These are phyloP conservation scores for Trypanosoma lewisi DNA, from an alignment of 208 protist genomes.

Conservation along the genomic window DNA sequence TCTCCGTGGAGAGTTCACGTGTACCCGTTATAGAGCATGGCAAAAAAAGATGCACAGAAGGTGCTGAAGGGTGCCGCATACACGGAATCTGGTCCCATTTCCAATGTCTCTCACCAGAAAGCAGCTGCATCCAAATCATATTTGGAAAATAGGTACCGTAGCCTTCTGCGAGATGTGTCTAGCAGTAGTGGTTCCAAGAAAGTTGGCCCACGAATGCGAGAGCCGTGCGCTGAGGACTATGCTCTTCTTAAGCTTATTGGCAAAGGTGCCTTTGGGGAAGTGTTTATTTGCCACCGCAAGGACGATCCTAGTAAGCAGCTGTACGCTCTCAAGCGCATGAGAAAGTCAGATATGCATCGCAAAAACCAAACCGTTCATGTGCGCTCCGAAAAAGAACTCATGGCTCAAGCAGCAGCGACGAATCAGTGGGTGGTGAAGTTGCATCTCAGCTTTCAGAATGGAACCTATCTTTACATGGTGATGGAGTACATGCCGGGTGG, in stretches of 20 bases:
- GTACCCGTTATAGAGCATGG: neutral
- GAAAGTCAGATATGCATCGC: conserved; percentile 91
- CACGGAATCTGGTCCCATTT: conserved; percentile 53
- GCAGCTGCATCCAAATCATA: conserved; percentile 83
- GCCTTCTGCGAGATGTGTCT: conserved; percentile 52
- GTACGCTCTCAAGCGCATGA: conserved; percentile 89
- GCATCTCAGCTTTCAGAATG: conserved; percentile 92
- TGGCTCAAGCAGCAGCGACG: conserved; percentile 70
- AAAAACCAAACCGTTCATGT: conserved; percentile 89
- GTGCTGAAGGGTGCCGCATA: conserved; percentile 29
- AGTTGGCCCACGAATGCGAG: conserved; percentile 68
- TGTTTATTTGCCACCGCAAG: conserved; percentile 84
- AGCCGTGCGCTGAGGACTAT: conserved; percentile 79
- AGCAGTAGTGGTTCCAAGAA: conserved; percentile 41
- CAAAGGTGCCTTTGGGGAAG: conserved; percentile 89
- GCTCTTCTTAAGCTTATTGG: conserved; percentile 88
- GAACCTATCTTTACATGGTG: conserved; percentile 91
- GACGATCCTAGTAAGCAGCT: conserved; percentile 62
- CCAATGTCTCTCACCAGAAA: conserved; percentile 82
- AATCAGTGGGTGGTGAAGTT: conserved; percentile 91
- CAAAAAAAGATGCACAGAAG: conserved; percentile 23
- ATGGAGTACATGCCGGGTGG: conserved; percentile 95
- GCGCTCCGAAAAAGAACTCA: conserved; percentile 88
- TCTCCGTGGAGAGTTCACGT: too few species aligned
- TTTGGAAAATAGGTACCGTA: conserved; percentile 85